A percentile compares a stretch with the other conserved stretches of the same genome.
Conservation (phyloP, 345 rosid species). For the Arabidopsis thaliana region DNA sequence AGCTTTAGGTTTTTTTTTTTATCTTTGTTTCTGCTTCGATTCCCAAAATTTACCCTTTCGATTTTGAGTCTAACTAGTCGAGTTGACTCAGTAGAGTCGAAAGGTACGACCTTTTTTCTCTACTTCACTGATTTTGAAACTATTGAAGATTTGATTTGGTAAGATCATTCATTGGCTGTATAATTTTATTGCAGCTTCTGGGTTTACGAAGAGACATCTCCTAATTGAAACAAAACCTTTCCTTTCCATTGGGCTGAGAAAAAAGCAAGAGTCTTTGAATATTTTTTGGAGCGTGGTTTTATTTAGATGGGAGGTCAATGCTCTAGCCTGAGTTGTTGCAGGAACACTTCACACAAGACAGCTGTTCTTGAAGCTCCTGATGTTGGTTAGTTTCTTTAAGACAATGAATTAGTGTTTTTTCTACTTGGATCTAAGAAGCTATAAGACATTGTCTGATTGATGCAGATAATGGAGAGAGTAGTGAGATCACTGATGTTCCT, state of each 20-base stretch:
- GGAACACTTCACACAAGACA: constrained; percentile 66
- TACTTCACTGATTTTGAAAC: not conserved
- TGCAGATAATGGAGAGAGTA: constrained; percentile 60
- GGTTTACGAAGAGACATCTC: constrained; percentile 14
- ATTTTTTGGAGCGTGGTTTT: constrained; percentile 18
- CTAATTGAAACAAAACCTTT: constrained; percentile 3
- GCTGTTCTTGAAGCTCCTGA: constrained; percentile 71
- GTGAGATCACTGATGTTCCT: constrained; percentile 52
- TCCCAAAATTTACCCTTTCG: not conserved
- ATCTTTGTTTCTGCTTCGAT: not conserved
- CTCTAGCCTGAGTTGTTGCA: constrained; percentile 65
- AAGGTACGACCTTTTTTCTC: constrained; percentile 42
- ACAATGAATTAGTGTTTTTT: not conserved
- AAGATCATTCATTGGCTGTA: constrained; percentile 3
- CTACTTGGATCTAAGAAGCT: constrained; percentile 25
- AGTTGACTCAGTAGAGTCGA: constrained; percentile 37
- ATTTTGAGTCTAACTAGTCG: constrained; percentile 14
- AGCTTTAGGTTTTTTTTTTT: constrained; percentile 12
- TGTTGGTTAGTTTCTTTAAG: constrained; percentile 56
- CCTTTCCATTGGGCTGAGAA: not conserved
- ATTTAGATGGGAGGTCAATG: constrained; percentile 66
- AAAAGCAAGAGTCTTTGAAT: not conserved
- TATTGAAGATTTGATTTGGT: constrained; percentile 20
- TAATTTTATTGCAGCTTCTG: constrained; percentile 31
- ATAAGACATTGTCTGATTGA: constrained; percentile 16